These are phyloP conservation scores for Nemania abortiva DNA, from an alignment of 2,329 filamentous ascomycete genomes.

Conservation along the genomic window DNA sequence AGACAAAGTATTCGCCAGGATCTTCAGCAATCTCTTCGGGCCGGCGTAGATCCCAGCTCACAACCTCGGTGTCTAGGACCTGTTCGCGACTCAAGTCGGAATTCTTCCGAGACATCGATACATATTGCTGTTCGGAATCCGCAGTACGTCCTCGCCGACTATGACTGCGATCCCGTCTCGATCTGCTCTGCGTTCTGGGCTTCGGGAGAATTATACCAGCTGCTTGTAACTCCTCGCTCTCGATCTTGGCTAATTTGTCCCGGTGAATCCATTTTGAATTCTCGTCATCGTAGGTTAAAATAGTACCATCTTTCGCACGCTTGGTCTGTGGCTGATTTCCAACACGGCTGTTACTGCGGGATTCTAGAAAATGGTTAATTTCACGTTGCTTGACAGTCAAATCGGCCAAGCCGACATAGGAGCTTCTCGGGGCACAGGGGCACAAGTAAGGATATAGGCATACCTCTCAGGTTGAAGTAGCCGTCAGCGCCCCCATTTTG, in stretches of 20 bases:
- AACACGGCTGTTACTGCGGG: conserved; percentile 41
- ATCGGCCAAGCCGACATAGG: not conserved
- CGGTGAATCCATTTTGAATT: conserved; percentile 86
- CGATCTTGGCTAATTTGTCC: conserved; percentile 85
- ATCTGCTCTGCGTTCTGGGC: conserved; percentile 65
- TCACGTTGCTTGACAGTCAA: not conserved
- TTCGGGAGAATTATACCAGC: conserved; percentile 75
- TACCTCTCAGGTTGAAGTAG: conserved; percentile 47
- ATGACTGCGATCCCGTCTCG: conserved; percentile 59
- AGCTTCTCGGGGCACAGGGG: not conserved
- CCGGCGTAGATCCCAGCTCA: conserved; percentile 78
- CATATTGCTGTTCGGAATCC: conserved; percentile 49
- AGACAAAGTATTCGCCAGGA: conserved; percentile 65
- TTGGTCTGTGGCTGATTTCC: conserved; percentile 39
- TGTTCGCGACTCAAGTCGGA: conserved; percentile 56
- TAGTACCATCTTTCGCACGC: conserved; percentile 49
- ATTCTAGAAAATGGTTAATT: conserved; percentile 40
- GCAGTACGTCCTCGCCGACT: conserved; percentile 51
- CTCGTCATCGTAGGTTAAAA: conserved; percentile 59
- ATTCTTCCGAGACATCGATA: conserved; percentile 60
- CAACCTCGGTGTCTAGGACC: conserved; percentile 56
- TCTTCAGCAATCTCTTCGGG: conserved; percentile 81
- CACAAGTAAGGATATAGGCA: conserved; percentile 15
- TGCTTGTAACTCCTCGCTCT: conserved; percentile 82
- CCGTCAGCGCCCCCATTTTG: conserved; percentile 46